Base-by-base conservation (phyloP, 192 early-diverging fungal species). In the Dimargaris xerosporica region DNA sequence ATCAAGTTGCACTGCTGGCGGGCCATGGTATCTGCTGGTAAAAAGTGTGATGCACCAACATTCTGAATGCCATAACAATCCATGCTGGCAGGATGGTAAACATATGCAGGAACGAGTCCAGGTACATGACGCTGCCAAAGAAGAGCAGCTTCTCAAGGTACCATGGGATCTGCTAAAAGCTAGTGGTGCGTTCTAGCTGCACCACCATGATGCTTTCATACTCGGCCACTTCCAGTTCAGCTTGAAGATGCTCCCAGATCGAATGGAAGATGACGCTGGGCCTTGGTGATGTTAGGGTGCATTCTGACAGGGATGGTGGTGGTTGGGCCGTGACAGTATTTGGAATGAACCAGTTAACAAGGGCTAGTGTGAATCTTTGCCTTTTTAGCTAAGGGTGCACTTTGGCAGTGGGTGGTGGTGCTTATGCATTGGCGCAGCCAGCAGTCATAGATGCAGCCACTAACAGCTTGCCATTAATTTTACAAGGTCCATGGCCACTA, bases 81-180 rank as follows among this genome's bases (percentile, higher is more conserved):
- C 92, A 82, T 15, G 90, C 71, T 0, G 96, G 96, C 19, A 99
- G 67, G 51, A 98, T 91, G 0, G 96, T 94, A 67, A 98, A 94
- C 1, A 89, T 88, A 64, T 94, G 90, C 6, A 99, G 71, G 63
- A 99, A 93, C 16, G 95, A 90, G 67, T 99, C 96, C 41, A 96
- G 71, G 62, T 93, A 96, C 10, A 98, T 86, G 30, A 91, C 71
- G 42, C 85, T 86, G 17, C 96, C 96, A 77, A 98, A 89, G 28
- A 81, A 76, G 78, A 98, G 76, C 62, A 98, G 80, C 85, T 93
- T 95, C 67, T 98, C 94, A 56, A 96, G 78, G 53, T 92, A 86
- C 53, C 75, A 79, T 3, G 94, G 94, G 17, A 98, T 87, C 17
- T 72, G 80, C 61, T 96, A 74, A 71, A 95, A 87, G 73, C 96